Evolutionary conservation across 176 grass and related monocot genomes (phyloP).

Genomic region (Avena eriantha): DNA sequence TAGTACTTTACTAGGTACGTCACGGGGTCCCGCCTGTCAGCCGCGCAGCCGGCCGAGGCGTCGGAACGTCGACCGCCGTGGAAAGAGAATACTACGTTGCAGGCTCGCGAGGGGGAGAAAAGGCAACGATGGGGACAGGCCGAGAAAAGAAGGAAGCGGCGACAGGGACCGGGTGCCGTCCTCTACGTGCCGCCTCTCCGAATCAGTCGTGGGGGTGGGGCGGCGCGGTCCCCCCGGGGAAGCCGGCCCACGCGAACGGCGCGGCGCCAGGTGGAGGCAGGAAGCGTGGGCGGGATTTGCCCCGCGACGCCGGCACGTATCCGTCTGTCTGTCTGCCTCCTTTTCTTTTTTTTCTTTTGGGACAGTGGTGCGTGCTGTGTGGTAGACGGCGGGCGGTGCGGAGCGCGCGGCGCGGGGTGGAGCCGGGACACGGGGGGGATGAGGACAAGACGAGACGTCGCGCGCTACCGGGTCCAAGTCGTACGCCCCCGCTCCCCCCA

Average conservation of each 20-base stretch:
- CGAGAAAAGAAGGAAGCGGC: background rate
- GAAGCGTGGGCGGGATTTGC: conserved; percentile 24
- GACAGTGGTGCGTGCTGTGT: background rate
- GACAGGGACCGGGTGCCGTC: conserved; percentile 16
- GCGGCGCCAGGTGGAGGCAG: conserved; percentile 51
- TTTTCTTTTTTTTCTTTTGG: background rate
- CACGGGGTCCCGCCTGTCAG: background rate
- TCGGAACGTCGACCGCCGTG: conserved; percentile 9
- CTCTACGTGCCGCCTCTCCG: conserved; percentile 51
- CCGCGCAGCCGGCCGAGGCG: background rate
- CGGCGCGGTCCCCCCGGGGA: background rate
- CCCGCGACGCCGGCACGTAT: conserved; percentile 47
- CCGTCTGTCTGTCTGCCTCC: background rate
- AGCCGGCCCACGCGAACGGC: conserved; percentile 26
- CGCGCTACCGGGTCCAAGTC: conserved; percentile 46
- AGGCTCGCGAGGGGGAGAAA: background rate
- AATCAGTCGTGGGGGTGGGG: conserved; percentile 25
- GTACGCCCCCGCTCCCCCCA: conserved; percentile 27
- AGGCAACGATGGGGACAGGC: background rate
- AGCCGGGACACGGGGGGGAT: background rate
- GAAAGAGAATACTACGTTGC: background rate
- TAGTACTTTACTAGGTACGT: background rate
- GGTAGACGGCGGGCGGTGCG: conserved; percentile 32
- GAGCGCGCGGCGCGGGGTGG: conserved; percentile 45
- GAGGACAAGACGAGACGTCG: conserved; percentile 23